Conservation (phyloP, 257 asterid species). For the Ballota nigra region DNA sequence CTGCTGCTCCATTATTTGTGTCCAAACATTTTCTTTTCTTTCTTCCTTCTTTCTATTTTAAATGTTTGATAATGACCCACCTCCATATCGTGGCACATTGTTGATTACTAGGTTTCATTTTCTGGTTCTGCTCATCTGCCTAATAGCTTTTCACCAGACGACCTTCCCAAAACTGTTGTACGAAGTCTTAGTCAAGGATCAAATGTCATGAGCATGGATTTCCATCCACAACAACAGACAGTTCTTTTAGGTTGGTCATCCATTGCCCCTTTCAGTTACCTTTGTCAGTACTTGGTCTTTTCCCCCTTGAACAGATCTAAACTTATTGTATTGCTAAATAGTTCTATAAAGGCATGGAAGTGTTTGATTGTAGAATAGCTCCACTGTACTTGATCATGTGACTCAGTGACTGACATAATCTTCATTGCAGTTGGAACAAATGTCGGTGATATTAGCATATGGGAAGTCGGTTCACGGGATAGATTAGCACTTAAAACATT, state of each 20-base stretch:
- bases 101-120: slow-evolving; percentile 65
- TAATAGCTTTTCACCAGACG: slow-evolving; percentile 74
- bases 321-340: neutral
- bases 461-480: slow-evolving; percentile 96
- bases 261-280: neutral
- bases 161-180: slow-evolving; percentile 85
- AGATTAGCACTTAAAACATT: slow-evolving; percentile 75
- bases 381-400: neutral
- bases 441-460: slow-evolving; percentile 96
- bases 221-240: slow-evolving; percentile 95
- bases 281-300: neutral
- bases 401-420: slow-evolving; percentile 18
- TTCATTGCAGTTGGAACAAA: slow-evolving; percentile 81
- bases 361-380: neutral
- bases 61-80: slow-evolving; percentile 2
- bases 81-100: slow-evolving; percentile 23
- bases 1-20: slow-evolving; percentile 15
- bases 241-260: slow-evolving; percentile 77
- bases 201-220: slow-evolving; percentile 96
- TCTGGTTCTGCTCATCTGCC: slow-evolving; percentile 82
- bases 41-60: neutral
- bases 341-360: neutral
- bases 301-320: neutral
- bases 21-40: neutral
- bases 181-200: slow-evolving; percentile 93